Base-by-base conservation (phyloP, 352 stramenopile genomes). In the Blastocystis sp. region DNA sequence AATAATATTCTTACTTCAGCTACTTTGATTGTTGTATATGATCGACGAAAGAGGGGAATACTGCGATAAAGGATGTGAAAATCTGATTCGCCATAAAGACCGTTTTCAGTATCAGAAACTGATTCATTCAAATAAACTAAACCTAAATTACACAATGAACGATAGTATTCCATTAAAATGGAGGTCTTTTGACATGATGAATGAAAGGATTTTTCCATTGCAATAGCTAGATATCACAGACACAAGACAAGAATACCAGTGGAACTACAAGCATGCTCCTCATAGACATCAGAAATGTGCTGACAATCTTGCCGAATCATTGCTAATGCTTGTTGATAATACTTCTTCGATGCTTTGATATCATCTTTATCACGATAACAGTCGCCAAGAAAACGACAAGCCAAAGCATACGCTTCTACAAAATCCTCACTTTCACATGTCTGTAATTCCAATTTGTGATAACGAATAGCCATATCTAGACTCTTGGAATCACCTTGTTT, bases 91-190 rank as follows among this genome's bases (percentile, higher is more conserved):
- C 71, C 71, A 37, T 51, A 66, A 5, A 51, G n/a, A 3, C 65
- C 71, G 0, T 29, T 35, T 24, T 83, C 71, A 11, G 49, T 83
- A 27, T 83, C 71, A n/a, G 27, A 51, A n/a, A 83, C 71, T 0
- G 71, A 83, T 66, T 83, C 71, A 27, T 83, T 83, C 71, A 83
- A 51, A 42, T 83, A 83, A 24, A 56, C 49, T 19, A 83, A 11
- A 37, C 46, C 71, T 16, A 83, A 16, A 63, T 83, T 83, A 37
- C 71, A 83, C 24, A 83, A 37, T 16, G 71, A 83, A 14, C 71
- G 71, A 43, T 83, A 83, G 54, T 83, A 83, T 37, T 83, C 71
- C 46, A 83, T 29, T 9, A 83, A 46, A 12, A 65, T 39, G 4
- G 71, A 12, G 0, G 39, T 37, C 63, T 65, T 59, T 24, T 83